Percentiles rank a stretch among this genome's conserved stretches.
These are phyloP conservation scores for Avena insularis DNA, from an alignment of 176 grass and related monocot genomes.

Conservation along the genomic window DNA sequence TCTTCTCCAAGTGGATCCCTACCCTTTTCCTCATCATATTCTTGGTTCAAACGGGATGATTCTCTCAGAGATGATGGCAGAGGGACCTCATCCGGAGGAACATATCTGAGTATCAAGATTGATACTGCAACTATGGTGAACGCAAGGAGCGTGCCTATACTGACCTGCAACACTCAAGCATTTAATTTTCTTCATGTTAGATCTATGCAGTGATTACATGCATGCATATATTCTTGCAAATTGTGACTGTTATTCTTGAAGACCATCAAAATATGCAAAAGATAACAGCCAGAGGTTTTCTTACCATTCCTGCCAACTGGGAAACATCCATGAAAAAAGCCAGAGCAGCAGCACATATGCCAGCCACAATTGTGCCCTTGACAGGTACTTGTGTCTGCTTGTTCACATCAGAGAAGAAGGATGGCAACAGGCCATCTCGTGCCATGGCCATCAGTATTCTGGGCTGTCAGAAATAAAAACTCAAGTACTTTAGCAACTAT, in stretches of 20 bases:
- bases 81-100: slow-evolving; percentile 83
- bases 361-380: slow-evolving; percentile 84
- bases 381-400: slow-evolving; percentile 88
- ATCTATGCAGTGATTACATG: slow-evolving; percentile 5
- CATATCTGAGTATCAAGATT: slow-evolving; percentile 98
- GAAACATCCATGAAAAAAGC: slow-evolving; percentile 96
- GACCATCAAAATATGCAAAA: slow-evolving; percentile 4
- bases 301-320: slow-evolving; percentile 99
- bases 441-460: slow-evolving; percentile 99
- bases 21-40: slow-evolving; percentile 50
- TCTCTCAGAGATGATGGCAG: slow-evolving; percentile 67
- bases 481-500: slow-evolving; percentile 12
- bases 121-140: slow-evolving; percentile 92
- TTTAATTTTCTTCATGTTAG: slow-evolving; percentile 12
- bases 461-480: slow-evolving; percentile 61
- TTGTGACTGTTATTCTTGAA: not conserved
- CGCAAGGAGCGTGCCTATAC: slow-evolving; percentile 95
- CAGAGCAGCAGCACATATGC: slow-evolving; percentile 71
- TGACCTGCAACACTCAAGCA: slow-evolving; percentile 68
- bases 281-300: slow-evolving; percentile 25
- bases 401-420: slow-evolving; percentile 90
- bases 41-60: slow-evolving; percentile 64
- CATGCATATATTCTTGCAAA: slow-evolving; percentile 12
- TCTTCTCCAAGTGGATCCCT: slow-evolving; percentile 36
- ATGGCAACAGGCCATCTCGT: slow-evolving; percentile 87